Conservation (phyloP, 345 rosid species). For the Eucalyptus globulus region DNA sequence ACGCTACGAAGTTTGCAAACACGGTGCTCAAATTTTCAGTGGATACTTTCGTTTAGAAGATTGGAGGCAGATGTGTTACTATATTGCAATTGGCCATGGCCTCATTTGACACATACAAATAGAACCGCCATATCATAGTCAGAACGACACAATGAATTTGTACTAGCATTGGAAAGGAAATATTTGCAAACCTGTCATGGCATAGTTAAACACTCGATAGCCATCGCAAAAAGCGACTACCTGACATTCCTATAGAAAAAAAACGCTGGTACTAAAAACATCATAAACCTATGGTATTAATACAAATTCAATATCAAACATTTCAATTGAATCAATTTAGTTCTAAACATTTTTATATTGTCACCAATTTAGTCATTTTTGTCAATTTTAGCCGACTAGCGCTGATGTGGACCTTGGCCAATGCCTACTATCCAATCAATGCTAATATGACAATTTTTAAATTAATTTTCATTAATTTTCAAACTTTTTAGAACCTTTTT, state of each 20-base stretch:
- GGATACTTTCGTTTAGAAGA: not conserved
- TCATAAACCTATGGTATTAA: no score
- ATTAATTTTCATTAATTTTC: no score
- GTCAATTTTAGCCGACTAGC: no score
- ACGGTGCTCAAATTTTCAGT: not conserved
- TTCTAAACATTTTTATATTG: no score
- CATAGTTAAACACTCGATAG: not conserved
- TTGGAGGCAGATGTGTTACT: not conserved
- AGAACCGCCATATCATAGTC: not conserved
- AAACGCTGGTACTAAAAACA: not conserved
- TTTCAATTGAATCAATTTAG: no score
- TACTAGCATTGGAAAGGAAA: not conserved
- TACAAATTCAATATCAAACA: accelerated
- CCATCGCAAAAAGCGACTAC: not conserved
- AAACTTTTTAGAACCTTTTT: no score
- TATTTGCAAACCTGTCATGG: not conserved
- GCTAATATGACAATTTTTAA: no score
- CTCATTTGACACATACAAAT: not conserved
- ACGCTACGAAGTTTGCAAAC: not conserved
- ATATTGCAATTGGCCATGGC: not conserved
- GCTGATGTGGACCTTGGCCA: accelerated
- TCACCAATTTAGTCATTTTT: no score
- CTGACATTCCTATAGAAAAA: not conserved
- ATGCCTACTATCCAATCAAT: no score
- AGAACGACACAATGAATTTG: not conserved